Conservation (phyloP, 345 rosid genomes). For the Acer saccharum region DNA sequence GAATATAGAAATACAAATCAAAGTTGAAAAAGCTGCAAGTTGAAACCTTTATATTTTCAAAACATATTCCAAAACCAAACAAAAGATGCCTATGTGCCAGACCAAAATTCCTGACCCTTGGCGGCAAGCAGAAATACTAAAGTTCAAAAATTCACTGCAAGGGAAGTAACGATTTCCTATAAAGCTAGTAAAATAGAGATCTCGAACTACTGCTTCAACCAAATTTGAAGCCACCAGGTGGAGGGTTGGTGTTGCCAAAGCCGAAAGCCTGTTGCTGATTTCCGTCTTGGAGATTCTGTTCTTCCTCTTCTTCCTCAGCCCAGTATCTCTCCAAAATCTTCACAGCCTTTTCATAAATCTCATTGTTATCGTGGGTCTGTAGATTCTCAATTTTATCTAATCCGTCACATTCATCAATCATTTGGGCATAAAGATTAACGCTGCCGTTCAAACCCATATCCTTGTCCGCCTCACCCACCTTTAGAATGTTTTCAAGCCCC, state of each 20-base stretch:
- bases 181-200: conserved; percentile 17
- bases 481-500: conserved; percentile 81
- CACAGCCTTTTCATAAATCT: conserved; percentile 81
- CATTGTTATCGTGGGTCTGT: conserved; percentile 80
- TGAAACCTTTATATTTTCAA: conserved; percentile 1
- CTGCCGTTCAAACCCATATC: conserved; percentile 59
- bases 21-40: conserved; percentile 19
- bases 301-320: conserved; percentile 76
- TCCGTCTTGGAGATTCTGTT: conserved; percentile 42
- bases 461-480: conserved; percentile 81
- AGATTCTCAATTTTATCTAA: conserved; percentile 78
- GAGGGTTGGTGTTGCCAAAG: conserved; percentile 56
- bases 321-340: conserved; percentile 81
- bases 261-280: conserved; percentile 44
- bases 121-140: conserved; percentile 18
- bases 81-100: conserved; percentile 40
- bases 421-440: conserved; percentile 60
- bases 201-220: conserved; percentile 36
- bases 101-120: conserved; percentile 46
- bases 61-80: conserved; percentile 23
- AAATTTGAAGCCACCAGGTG: conserved; percentile 76
- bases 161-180: conserved; percentile 8
- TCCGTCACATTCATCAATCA: conserved; percentile 78
- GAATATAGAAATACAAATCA: conserved; percentile 13
- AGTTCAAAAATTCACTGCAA: conserved; percentile 16